phyloP scores from a whole-genome alignment of 2,329 filamentous ascomycete genomes.

The Claviceps sorghi region DNA sequence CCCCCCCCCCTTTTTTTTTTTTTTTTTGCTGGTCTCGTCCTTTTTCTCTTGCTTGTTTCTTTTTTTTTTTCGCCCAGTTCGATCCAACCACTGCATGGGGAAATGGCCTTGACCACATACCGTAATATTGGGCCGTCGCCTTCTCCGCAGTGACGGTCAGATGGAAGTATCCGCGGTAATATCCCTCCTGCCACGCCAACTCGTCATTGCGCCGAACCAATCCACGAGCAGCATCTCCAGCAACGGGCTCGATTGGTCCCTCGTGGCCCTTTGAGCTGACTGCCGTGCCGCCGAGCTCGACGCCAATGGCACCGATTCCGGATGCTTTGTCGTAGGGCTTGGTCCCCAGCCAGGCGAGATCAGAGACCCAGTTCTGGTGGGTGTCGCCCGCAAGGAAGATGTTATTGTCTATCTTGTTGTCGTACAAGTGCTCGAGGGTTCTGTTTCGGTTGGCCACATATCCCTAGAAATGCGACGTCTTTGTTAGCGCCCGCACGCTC shows the following conservation, averaged over 20 bases:
- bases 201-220: constrained; percentile 40
- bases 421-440: constrained; percentile 50
- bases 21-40: too few relatives aligned
- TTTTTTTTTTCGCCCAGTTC: too few relatives aligned
- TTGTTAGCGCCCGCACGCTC: not conserved
- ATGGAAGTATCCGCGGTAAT: constrained; percentile 61
- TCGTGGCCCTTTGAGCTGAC: constrained; percentile 45
- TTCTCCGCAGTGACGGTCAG: constrained; percentile 41
- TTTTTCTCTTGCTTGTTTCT: too few relatives aligned
- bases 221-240: constrained; percentile 31
- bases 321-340: constrained; percentile 37
- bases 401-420: constrained; percentile 57
- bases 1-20: too few relatives aligned
- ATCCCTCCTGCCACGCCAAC: constrained; percentile 59
- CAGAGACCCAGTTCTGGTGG: constrained; percentile 48
- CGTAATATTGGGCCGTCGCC: constrained; percentile 51
- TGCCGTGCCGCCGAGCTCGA: constrained; percentile 53
- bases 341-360: constrained; percentile 43
- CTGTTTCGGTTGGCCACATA: constrained; percentile 58
- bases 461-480: constrained; percentile 23
- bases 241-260: constrained; percentile 40
- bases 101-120: too few relatives aligned
- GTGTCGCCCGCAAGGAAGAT: constrained; percentile 58
- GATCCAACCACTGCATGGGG: too few relatives aligned
- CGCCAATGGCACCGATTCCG: constrained; percentile 41